These are phyloP conservation scores for Neospermospora avenae DNA, from an alignment of 2,329 filamentous ascomycete genomes.

Conservation along the genomic window DNA sequence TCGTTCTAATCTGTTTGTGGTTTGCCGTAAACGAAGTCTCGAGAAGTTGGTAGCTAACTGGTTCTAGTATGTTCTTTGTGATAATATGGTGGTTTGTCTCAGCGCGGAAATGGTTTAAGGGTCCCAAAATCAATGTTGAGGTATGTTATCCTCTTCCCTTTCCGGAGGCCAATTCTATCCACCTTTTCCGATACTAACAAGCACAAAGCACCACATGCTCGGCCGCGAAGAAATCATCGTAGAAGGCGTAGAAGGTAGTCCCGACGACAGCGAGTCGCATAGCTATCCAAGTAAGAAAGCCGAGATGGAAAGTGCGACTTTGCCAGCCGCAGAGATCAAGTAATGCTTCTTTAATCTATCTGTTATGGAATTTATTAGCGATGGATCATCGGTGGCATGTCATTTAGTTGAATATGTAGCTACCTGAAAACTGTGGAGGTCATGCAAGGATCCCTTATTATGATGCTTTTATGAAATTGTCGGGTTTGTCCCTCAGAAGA, in stretches of 20 bases:
- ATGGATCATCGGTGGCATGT: background rate
- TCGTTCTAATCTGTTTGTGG: too few species aligned
- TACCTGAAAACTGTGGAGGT: too few species aligned
- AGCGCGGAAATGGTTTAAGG: slow-evolving; percentile 64
- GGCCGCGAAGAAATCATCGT: slow-evolving; percentile 27
- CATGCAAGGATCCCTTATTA: too few species aligned
- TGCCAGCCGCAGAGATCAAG: slow-evolving; percentile 12
- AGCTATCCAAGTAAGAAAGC: slow-evolving; percentile 19
- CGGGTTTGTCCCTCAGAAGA: slow-evolving; percentile 14
- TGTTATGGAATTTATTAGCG: background rate
- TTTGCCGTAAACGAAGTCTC: slow-evolving; percentile 4
- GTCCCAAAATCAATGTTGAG: slow-evolving; percentile 61
- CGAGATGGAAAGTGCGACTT: slow-evolving; percentile 16
- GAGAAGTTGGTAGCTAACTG: background rate
- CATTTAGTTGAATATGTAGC: background rate
- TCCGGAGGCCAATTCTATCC: background rate
- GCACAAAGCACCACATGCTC: slow-evolving; percentile 31
- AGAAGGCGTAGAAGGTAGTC: slow-evolving; percentile 25
- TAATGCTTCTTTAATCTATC: background rate
- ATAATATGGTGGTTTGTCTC: slow-evolving; percentile 58
- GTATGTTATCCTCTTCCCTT: slow-evolving; percentile 8
- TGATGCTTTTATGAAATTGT: too few species aligned
- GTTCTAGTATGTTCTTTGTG: slow-evolving; percentile 46
- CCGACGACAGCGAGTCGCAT: slow-evolving; percentile 20
- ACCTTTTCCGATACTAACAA: slow-evolving; percentile 10